phyloP scores from a whole-genome alignment of 1,284 basidiomycete genomes.

The Melanopsichium pennsylvanicum region DNA sequence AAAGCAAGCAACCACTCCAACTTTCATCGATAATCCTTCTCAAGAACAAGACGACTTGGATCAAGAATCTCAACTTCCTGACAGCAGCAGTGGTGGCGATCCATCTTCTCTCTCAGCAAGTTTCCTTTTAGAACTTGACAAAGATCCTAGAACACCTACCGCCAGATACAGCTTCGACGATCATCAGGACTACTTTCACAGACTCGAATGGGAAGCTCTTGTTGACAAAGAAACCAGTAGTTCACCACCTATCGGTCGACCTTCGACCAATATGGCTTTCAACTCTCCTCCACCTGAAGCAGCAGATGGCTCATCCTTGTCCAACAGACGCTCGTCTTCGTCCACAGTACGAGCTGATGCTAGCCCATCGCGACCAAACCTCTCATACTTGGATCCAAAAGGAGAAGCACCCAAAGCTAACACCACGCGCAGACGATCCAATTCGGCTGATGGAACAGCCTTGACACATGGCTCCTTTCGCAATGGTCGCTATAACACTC shows the following conservation, averaged over 20 bases:
- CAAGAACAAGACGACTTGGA: constrained; percentile 10
- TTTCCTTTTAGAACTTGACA: constrained; percentile 24
- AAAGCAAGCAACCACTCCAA: no score
- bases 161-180: constrained; percentile 44
- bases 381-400: background rate
- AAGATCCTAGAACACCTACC: constrained; percentile 15
- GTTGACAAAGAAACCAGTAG: constrained; percentile 5
- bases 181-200: constrained; percentile 40
- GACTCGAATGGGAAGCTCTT: constrained; percentile 37
- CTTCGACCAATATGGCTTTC: constrained; percentile 3
- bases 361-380: constrained; percentile 6
- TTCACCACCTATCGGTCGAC: constrained; percentile 2
- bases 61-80: no score
- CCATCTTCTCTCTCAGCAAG: constrained; percentile 24
- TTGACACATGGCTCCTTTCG: constrained; percentile 9
- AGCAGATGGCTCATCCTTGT: background rate
- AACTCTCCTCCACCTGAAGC: background rate
- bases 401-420: background rate
- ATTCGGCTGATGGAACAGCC: constrained; percentile 20
- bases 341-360: constrained; percentile 6
- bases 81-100: background rate
- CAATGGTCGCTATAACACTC: constrained; percentile 15
- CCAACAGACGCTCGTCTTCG: constrained; percentile 1
- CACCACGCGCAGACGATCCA: constrained; percentile 17
- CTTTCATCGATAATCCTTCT: no score